Base-by-base conservation (phyloP, 2,329 filamentous ascomycete genomes). In the Aulographum hederae region DNA sequence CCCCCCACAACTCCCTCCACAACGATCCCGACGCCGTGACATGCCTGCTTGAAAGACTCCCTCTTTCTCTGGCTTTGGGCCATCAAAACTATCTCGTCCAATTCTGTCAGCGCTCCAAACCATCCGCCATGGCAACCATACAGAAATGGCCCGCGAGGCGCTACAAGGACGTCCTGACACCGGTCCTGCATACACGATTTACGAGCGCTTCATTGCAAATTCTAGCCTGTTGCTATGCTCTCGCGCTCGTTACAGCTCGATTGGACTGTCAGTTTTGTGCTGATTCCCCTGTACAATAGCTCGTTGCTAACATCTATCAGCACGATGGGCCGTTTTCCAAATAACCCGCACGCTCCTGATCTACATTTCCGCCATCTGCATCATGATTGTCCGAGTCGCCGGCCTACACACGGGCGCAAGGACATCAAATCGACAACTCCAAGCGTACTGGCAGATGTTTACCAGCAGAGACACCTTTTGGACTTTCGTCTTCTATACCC, bases 101-200 rank as follows among this genome's bases (percentile, higher is more conserved):
- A n/a, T n/a, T n/a, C n/a, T n/a, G n/a, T n/a, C n/a, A n/a, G n/a
- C n/a, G n/a, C n/a, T n/a, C n/a, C n/a, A n/a, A n/a, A 16, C 8
- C 18, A 31, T 11, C 8, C 17, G 32, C 4, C 4, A 33, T 36
- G 34, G 26, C 34, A 18, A 29, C 30, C n/a, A 21, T 26, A 25
- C 21, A 25, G 21, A 25, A 25, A 25, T n/a, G 8, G 21, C 8
- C 8, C 8, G 27, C 64, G 59, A 57, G 71, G 61, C 63, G 67
- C 52, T 92, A 93, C 57, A 78, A 82, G 62, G 81, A 93, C 58
- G 91, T 91, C 53, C 60, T 94, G 43, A 91, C 86, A 38, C 85
- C 86, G 31, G 75, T 78, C 32, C 62, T 94, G 40, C 86, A 95
- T 54, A 68, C 79, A 45, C 72, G 84, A 45, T 95, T 94, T 56